Base-by-base conservation (phyloP, 495 filamentous ascomycete species). In the Niebla homalea region DNA sequence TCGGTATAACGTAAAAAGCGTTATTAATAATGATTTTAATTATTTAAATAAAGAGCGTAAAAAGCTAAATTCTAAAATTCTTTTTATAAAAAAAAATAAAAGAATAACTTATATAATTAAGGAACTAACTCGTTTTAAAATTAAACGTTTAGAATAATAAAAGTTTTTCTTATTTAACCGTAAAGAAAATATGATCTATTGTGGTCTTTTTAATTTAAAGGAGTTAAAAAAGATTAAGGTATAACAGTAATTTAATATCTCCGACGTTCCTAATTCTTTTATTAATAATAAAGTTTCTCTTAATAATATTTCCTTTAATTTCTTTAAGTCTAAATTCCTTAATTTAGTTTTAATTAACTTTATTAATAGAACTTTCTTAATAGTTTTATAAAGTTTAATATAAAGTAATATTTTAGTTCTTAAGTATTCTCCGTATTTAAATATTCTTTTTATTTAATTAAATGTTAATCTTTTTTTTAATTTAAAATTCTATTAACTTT, bases 51-150 rank as follows among this genome's bases (percentile, higher is more conserved):
- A 46, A 25, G 21, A 25, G 29, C 11, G 43, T 23, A 25, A 46
- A 46, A 25, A 46, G n/a, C 5, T 25, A 46, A 46, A 42, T 42
- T 8, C n/a, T 46, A 46, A 46, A 32, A 46, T 15, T 46, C n/a
- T 23, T 46, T 6, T 32, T n/a, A n/a, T n/a, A n/a, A n/a, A n/a
- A n/a, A n/a, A n/a, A n/a, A n/a, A 25, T 11, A 32, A 25, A 46
- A 18, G 22, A 46, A 22, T 22, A 6, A 46, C 20, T 46, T 25
- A 46, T 46, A 46, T 46, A 18, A 46, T 46, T 25, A n/a, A n/a
- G n/a, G n/a, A n/a, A n/a, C 29, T 12, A 6, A 46, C 11, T 5
- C 10, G 11, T 8, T 46, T 46, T 32, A 32, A 32, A 18, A 25
- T 18, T 25, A 25, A 18, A 8, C 29, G n/a, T n/a, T n/a, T n/a